Base-by-base conservation (phyloP, 177 flowering plant genomes). In the Telopea speciosissima region DNA sequence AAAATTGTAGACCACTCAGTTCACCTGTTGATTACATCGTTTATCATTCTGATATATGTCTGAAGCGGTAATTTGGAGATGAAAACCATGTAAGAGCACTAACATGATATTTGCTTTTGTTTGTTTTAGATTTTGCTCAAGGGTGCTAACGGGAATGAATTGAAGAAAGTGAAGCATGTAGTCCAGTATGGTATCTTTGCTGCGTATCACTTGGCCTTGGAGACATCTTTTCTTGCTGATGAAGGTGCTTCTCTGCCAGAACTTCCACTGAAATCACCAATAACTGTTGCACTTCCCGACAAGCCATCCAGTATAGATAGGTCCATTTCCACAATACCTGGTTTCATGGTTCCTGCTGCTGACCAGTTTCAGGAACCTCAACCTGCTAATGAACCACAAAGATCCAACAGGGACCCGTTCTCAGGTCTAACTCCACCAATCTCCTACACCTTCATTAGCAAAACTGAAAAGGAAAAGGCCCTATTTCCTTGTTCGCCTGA, bases 151-250 rank as follows among this genome's bases (percentile, higher is more conserved):
- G 88, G 89, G 73, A 93, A 91, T 79, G 97, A 91, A 69, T 75
- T 96, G 85, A 96, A 93, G 83, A 93, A 90, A 81, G 90, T 91
- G 76, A 96, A 96, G 83, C 97, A 89, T 82, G 98, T 96, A 63
- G 79, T 91, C 66, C 97, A 96, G 73, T 96, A 96, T 83, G 95
- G 97, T 65, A 70, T 96, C 66, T 96, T 96, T 82, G 99, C 98
- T 13, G 99, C 99, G 23, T 93, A 96, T 81, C 99, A 96, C 77
- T 85, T 96, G 87, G 98, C 95, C 74, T 45, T 91, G 77, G 99
- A 96, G 85, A 96, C 98, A 69, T 96, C 90, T 75, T 96, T 96
- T 82, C 97, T 93, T 79, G 99, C 98, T 65, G 98, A 96, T 82
- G 98, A 96, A 84, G 97, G 98, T 68, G 99, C 97, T 64, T 84